A percentile compares a stretch with the other conserved stretches of the same genome.
phyloP scores from a whole-genome alignment of 2,329 filamentous ascomycete genomes.

The Ceratocystis huliohia region DNA sequence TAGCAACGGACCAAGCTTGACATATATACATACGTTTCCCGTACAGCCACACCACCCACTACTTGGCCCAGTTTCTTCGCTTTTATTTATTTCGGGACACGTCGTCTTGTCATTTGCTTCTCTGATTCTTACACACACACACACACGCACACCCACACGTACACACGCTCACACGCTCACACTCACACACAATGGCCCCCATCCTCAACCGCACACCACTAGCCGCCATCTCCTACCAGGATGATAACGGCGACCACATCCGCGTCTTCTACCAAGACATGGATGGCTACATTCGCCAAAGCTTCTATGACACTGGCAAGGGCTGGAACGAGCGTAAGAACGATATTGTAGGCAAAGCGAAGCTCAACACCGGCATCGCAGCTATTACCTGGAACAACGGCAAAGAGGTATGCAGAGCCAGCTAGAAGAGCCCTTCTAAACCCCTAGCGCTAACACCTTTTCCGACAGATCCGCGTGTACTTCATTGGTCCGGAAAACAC shows the following conservation, averaged over 20 bases:
- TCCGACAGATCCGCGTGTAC: conserved; percentile 18
- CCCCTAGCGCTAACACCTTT: background rate
- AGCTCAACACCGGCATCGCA: conserved; percentile 20
- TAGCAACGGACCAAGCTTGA: background rate
- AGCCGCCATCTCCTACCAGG: conserved; percentile 20
- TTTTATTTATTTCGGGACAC: background rate
- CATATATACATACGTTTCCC: background rate
- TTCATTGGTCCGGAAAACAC: conserved; percentile 19
- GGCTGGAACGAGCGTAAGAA: conserved; percentile 21
- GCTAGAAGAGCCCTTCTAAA: too few relatives aligned
- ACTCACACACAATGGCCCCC: conserved; percentile 17
- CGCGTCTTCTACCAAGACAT: conserved; percentile 21
- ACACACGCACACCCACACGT: background rate
- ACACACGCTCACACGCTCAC: background rate
- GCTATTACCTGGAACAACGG: conserved; percentile 21
- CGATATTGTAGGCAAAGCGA: conserved; percentile 18
- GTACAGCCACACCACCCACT: background rate
- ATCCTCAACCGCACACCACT: conserved; percentile 19
- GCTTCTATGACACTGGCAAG: conserved; percentile 21
- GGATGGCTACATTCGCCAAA: conserved; percentile 20
- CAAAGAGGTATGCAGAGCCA: conserved; percentile 12
- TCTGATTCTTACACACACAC: background rate
- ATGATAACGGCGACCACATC: conserved; percentile 20
- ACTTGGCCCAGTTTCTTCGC: background rate
- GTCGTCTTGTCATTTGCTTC: background rate